Percentiles rank a stretch among this genome's conserved stretches.
Evolutionary conservation across 1,284 basidiomycete species (phyloP).

Genomic region (Rhodotorula sp.): DNA sequence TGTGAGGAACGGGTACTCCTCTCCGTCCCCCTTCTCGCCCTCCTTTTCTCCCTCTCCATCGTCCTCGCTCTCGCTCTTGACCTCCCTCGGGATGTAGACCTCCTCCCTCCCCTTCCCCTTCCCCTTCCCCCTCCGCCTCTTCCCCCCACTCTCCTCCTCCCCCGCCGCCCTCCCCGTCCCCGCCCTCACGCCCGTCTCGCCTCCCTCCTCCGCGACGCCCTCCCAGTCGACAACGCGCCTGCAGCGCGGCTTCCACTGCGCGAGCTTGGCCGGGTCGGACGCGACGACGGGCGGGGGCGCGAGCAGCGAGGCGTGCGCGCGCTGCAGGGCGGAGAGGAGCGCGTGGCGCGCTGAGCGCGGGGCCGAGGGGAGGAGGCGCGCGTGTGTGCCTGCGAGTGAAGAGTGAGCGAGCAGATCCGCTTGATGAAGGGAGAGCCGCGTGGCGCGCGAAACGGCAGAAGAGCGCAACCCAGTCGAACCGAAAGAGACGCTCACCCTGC

Average conservation of each 20-base stretch:
- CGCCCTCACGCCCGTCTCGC: conserved; percentile 38
- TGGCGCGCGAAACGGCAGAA: background rate
- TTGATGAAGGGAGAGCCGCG: background rate
- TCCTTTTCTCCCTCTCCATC: conserved; percentile 2
- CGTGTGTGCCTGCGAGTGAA: conserved; percentile 42
- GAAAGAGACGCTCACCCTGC: conserved; percentile 40
- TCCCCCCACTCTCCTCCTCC: background rate
- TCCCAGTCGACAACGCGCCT: conserved; percentile 72
- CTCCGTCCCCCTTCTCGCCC: conserved; percentile 25
- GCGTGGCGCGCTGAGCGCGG: conserved; percentile 57
- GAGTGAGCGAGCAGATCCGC: too few relatives aligned
- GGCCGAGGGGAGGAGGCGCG: conserved; percentile 60
- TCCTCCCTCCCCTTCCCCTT: conserved; percentile 45
- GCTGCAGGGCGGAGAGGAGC: conserved; percentile 67
- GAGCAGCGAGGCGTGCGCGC: conserved; percentile 68
- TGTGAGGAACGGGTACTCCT: conserved; percentile 60
- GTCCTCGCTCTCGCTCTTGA: conserved; percentile 9
- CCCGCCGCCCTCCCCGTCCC: conserved; percentile 52
- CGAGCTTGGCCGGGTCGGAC: conserved; percentile 59
- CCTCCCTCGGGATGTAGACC: conserved; percentile 24
- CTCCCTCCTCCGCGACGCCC: conserved; percentile 44
- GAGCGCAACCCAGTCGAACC: background rate
- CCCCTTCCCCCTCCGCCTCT: conserved; percentile 51
- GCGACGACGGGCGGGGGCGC: conserved; percentile 66
- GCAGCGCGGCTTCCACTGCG: conserved; percentile 67